phyloP scores from a whole-genome alignment of 352 stramenopile species.

The Albugo laibachii region DNA sequence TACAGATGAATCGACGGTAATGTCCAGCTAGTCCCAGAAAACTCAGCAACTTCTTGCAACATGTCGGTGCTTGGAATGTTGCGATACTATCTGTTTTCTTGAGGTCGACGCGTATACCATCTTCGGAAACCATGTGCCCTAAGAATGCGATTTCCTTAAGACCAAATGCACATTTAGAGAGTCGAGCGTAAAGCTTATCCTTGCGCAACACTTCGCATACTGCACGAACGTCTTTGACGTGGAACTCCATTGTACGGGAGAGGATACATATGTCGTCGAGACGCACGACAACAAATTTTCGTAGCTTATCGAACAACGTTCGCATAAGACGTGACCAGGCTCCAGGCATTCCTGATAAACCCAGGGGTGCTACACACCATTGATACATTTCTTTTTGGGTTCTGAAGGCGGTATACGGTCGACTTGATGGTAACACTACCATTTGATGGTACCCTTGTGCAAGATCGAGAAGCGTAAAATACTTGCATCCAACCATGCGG shows the following conservation, averaged over 20 bases:
- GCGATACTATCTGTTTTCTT: constrained; percentile 5
- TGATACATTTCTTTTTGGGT: background rate
- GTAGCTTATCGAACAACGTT: constrained; percentile 3
- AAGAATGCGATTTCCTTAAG: constrained; percentile 9
- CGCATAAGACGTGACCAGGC: constrained; percentile 5
- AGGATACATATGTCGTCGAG: constrained; percentile 1
- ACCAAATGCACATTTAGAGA: constrained; percentile 7
- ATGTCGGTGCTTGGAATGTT: constrained; percentile 4
- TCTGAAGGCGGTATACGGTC: constrained; percentile 2
- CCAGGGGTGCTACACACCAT: constrained; percentile 1
- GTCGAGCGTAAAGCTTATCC: background rate
- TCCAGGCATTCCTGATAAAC: constrained; percentile 2
- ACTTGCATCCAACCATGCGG: constrained; percentile 3
- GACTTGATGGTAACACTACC: constrained; percentile 3
- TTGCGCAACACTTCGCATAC: constrained; percentile 4
- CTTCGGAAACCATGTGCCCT: constrained; percentile 10
- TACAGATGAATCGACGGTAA: constrained; percentile 9
- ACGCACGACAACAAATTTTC: background rate
- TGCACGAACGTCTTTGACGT: background rate
- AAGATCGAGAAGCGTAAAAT: constrained; percentile 2
- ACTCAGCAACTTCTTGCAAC: constrained; percentile 5
- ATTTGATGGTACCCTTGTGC: constrained; percentile 7
- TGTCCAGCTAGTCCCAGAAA: constrained; percentile 10
- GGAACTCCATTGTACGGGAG: background rate
- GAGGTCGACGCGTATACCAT: constrained; percentile 5